phyloP scores from a whole-genome alignment of 176 grass and related monocot genomes.

The Musa acuminata region DNA sequence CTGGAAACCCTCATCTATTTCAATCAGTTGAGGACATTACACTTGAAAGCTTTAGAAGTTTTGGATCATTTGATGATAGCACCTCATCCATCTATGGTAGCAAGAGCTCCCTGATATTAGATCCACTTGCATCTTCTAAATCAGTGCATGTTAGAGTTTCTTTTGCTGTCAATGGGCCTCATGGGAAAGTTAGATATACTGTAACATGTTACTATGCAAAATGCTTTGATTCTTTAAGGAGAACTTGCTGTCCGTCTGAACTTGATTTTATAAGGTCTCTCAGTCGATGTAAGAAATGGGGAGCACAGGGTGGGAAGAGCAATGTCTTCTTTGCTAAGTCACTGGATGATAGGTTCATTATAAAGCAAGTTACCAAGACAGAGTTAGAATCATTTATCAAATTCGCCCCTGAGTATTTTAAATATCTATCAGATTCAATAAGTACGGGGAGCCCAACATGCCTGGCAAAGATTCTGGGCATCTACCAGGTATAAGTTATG shows the following conservation, averaged over 20 bases:
- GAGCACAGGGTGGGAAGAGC: constrained; percentile 92
- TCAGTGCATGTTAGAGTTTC: constrained; percentile 56
- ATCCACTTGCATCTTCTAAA: constrained; percentile 34
- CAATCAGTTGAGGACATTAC: constrained; percentile 73
- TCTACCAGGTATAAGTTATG: constrained; percentile 69
- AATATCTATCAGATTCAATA: constrained; percentile 87
- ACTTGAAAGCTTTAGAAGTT: constrained; percentile 46
- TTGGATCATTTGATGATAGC: constrained; percentile 13
- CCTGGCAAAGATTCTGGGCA: constrained; percentile 94
- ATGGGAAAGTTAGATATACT: constrained; percentile 71
- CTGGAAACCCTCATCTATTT: constrained; percentile 59
- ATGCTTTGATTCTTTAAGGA: constrained; percentile 79
- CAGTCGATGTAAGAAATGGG: constrained; percentile 93
- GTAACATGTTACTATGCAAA: constrained; percentile 87
- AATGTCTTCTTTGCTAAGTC: constrained; percentile 99
- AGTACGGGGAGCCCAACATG: constrained; percentile 78
- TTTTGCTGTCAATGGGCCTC: constrained; percentile 59
- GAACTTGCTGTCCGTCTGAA: constrained; percentile 83
- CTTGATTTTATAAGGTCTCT: constrained; percentile 81
- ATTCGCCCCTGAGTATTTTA: constrained; percentile 87
- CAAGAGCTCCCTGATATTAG: constrained; percentile 33
- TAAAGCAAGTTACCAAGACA: constrained; percentile 98
- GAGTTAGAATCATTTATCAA: constrained; percentile 98
- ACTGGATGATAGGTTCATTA: constrained; percentile 95
- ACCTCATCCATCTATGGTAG: constrained; percentile 39